Base-by-base conservation (phyloP, 306 rosid genomes). In the Albizia julibrissin region DNA sequence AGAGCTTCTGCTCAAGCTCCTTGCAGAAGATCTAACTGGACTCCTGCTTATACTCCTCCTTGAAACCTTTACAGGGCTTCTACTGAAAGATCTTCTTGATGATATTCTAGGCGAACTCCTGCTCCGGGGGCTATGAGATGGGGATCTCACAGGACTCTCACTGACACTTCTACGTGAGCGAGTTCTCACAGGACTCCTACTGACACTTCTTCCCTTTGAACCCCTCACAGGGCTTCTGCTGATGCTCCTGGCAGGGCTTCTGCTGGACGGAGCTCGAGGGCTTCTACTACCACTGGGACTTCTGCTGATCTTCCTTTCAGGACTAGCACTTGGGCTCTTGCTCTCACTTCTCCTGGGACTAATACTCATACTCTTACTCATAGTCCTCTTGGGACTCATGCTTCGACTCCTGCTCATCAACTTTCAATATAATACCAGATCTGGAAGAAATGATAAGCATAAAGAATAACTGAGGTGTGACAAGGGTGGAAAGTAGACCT, bases 381-480 rank as follows among this genome's bases (percentile, higher is more conserved):
- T 37, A 84, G 91, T n/a, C 91, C 92, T 91, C 85, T 89, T 91
- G 76, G 99, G 99, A 91, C 94, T 95, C 68, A 80, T 64, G 90
- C 99, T 93, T 84, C 91, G 91, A 80, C 93, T 93, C 99, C 99
- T 95, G 99, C 92, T 84, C 91, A 95, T 88, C 86, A 88, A 92
- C 90, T 82, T 85, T 83, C 70, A 90, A 85, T 94, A 90, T 92
- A 87, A 87, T 85, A 91, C 91, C 91, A 73, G 81, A 84, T 89
- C 90, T 86, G 85, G 81, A 89, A 86, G 84, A 87, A 85, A 86
- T 77, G 80, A 80, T 78, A 89, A 87, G 90, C 91, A 89, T 84
- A 89, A 90, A 86, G 89, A 90, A 90, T 82, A 91, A 91, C 90
- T 85, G 87, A 85, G 90, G 90, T 72, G 89, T 83, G 88, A 90